Evolutionary conservation across 768 basidiomycete species (phyloP).

Genomic region (Russula griseocarnosa): DNA sequence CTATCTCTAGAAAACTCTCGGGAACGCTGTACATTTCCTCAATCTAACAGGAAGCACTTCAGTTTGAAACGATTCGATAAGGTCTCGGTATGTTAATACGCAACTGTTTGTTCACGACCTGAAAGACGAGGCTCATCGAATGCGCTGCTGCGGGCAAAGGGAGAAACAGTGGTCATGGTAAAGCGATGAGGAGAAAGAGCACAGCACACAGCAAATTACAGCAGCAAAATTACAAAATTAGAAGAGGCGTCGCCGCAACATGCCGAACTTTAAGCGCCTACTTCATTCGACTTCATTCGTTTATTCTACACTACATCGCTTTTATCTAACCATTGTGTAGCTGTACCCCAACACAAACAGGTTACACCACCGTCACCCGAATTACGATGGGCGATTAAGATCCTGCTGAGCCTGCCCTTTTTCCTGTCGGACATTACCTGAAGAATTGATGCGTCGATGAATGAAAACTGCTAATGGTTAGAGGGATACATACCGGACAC

Average conservation of each 20-base stretch:
- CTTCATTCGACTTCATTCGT: not conserved
- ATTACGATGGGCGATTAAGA: constrained; percentile 36
- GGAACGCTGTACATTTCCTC: constrained; percentile 99
- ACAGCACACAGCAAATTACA: too few relatives aligned
- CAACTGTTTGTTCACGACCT: constrained; percentile 42
- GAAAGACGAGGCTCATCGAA: constrained; percentile 40
- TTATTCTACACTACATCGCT: not conserved
- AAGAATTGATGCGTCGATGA: not conserved
- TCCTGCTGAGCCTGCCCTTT: constrained; percentile 55
- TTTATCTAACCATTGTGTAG: too few relatives aligned
- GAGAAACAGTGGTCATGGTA: constrained; percentile 41
- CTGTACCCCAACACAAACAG: not conserved
- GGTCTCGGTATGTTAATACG: constrained; percentile 18
- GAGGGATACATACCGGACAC: constrained; percentile 38
- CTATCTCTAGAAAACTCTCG: constrained; percentile 95
- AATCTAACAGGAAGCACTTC: constrained; percentile 50
- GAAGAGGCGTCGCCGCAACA: not conserved
- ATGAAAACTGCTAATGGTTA: not conserved
- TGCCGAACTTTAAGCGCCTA: not conserved
- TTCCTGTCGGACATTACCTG: constrained; percentile 52
- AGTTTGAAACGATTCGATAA: not conserved
- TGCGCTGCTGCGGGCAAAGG: constrained; percentile 41
- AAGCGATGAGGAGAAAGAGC: not conserved
- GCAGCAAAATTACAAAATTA: too few relatives aligned
- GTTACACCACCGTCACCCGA: not conserved